phyloP scores from a whole-genome alignment of 768 basidiomycete species.

The Chalciporus sphaerocephalus region DNA sequence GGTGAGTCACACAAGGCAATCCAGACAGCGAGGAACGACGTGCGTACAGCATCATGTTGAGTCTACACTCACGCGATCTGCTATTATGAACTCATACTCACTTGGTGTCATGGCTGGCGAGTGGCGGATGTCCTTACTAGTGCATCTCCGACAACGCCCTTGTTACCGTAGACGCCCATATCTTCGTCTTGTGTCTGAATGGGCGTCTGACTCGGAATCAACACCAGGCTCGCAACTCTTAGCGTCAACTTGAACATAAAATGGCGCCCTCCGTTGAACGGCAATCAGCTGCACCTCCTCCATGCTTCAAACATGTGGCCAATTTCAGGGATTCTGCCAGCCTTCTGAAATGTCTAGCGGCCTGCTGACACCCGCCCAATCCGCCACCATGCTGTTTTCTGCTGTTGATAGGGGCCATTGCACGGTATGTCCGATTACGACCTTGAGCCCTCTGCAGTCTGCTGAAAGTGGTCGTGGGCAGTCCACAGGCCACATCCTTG shows the following conservation, averaged over 20 bases:
- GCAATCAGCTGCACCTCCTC: background rate
- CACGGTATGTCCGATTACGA: constrained; percentile 30
- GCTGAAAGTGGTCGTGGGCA: no score
- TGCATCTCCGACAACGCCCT: no score
- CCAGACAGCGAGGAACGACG: background rate
- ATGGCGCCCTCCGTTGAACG: background rate
- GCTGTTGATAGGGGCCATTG: constrained; percentile 73
- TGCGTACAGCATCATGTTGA: background rate
- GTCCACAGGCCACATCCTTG: constrained; percentile 38
- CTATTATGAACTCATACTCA: background rate
- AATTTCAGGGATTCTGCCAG: no score
- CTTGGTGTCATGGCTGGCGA: no score
- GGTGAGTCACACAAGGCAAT: background rate
- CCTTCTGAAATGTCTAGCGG: constrained; percentile 40
- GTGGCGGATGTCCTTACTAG: no score
- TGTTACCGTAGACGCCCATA: background rate
- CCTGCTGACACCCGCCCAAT: constrained; percentile 57
- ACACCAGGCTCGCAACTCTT: no score
- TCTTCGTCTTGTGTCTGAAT: background rate
- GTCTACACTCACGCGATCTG: background rate
- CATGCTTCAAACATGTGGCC: background rate
- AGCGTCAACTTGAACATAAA: background rate
- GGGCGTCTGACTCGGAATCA: background rate
- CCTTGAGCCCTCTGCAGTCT: no score
- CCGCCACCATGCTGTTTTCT: constrained; percentile 68